Conservation (phyloP, 805 yeast genomes). For the Sungouiozyma intestinalis region DNA sequence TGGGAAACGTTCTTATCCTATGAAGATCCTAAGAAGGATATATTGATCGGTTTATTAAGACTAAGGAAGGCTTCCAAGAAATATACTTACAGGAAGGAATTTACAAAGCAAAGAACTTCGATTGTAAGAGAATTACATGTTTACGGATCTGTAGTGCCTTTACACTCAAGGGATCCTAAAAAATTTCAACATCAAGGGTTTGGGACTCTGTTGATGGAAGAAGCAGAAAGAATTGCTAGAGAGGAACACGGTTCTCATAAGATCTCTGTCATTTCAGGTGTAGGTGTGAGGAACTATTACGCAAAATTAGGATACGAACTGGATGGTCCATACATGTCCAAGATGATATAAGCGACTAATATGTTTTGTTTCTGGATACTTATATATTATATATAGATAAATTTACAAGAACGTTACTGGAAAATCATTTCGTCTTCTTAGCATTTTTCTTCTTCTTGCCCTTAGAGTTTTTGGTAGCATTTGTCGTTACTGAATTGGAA, state of each 20-base stretch:
- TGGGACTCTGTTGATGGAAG: conserved; percentile 96
- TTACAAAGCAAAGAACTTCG: conserved; percentile 73
- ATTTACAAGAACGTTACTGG: background rate
- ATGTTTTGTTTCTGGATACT: background rate
- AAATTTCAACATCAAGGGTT: conserved; percentile 99
- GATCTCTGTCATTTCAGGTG: conserved; percentile 92
- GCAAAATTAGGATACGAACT: conserved; percentile 82
- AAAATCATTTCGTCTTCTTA: background rate
- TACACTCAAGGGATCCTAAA: conserved; percentile 92
- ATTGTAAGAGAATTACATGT: conserved; percentile 96
- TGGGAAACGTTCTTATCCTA: conserved; percentile 96
- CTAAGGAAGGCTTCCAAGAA: conserved; percentile 81
- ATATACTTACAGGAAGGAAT: conserved; percentile 84
- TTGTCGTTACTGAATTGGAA: background rate
- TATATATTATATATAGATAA: too few species aligned
- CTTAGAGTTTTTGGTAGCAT: background rate
- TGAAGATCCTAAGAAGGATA: conserved; percentile 96
- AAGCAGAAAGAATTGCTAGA: conserved; percentile 89
- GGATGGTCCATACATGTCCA: conserved; percentile 99
- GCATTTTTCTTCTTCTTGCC: background rate
- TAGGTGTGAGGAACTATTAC: conserved; percentile 94
- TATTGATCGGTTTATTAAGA: conserved; percentile 81
- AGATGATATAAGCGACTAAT: conserved; percentile 22
- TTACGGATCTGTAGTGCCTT: conserved; percentile 93
- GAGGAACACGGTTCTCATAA: conserved; percentile 92